Base-by-base conservation (phyloP, 2,329 filamentous ascomycete species). In the Monosporascus sp. region DNA sequence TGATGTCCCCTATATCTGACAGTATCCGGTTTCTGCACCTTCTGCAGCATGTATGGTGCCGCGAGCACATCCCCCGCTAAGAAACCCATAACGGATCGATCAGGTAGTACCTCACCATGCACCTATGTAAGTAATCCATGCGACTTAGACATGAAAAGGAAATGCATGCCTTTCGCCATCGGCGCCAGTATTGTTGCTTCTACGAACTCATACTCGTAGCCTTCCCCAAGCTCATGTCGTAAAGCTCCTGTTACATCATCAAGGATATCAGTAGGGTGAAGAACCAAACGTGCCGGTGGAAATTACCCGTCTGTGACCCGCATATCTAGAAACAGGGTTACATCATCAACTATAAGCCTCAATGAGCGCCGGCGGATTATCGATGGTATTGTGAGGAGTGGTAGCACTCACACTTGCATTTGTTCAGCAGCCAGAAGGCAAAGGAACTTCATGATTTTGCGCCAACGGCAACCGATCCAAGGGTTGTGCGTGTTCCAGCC, bases 401-500 rank as follows among this genome's bases (percentile, higher is more conserved):
- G 38, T 16, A n/a, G 17, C 16, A 20, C 17, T 40, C 19, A 40
- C 38, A 3, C 17, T 40, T 16, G 16, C 19, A n/a, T 40, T 40
- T 16, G 38, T 40, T n/a, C 38, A 9, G 17, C 7, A 6, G 17
- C 38, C 38, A 40, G 38, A 7, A 40, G 38, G 38, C 38, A 40
- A 19, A 40, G 38, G 38, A 22, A 22, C 38, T n/a, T 40, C 17
- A 7, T n/a, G 38, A 20, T 40, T n/a, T 7, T 40, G 17, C 38
- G 7, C 38, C 17, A n/a, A 19, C 7, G 17, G 3, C 46, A 56
- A 5, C 47, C 49, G 2, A 52, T 57, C 24, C 24, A 24, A 19
- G 48, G 37, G 27, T 45, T 55, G 37, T 53, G 51, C 31, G 52
- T 51, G 9, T 48, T 56, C 26, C 54, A 51, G 5, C 49, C 52